Base-by-base conservation (phyloP, 352 stramenopile species). In the Elongisporangium undulatum region DNA sequence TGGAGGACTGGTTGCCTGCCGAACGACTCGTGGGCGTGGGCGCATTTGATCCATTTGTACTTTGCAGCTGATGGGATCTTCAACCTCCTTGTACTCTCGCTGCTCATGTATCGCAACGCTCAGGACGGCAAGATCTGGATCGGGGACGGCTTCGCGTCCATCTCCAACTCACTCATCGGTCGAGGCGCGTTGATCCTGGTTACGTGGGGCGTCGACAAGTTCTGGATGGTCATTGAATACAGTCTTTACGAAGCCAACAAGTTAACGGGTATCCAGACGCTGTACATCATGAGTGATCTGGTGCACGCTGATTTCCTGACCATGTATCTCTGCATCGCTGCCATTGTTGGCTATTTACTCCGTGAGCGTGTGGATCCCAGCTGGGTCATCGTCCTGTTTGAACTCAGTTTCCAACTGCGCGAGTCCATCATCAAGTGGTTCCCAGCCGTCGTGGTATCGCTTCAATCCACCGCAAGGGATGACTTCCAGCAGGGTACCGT, bases 1-100 rank as follows among this genome's bases (percentile, higher is more conserved):
- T 77, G 62, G 65, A 26, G 24, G 22, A 64, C 58, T 12, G 57
- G 59, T 16, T 45, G 67, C 0, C 17, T 71, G 0, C 20, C 22
- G 23, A 56, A 66, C 19, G 67, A 86, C 51, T 77, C 71, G 21
- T 86, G 76, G 74, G 66, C 69, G 5, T 86, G 74, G 76, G 71
- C 48, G 1, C 75, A 79, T n/a, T 57, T 66, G 4, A 41, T 77
- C 3, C 74, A 80, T 19, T 48, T 64, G 8, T 41, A 71, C 17
- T 76, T 83, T 10, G 74, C 64, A 12, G 15, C 66, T 10, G 55
- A 53, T 22, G 63, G 62, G 17, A 52, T 78, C 5, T 60, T 78
- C 21, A 57, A 72, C 21, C 49, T 78, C 9, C 17, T 55, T 2
- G 48, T 80, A 12, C 38, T 83, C 19, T 34, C 63, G 9, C 59